Evolutionary conservation across 257 asterid species (phyloP).

Genomic region (Dorcoceras hygrometricum): DNA sequence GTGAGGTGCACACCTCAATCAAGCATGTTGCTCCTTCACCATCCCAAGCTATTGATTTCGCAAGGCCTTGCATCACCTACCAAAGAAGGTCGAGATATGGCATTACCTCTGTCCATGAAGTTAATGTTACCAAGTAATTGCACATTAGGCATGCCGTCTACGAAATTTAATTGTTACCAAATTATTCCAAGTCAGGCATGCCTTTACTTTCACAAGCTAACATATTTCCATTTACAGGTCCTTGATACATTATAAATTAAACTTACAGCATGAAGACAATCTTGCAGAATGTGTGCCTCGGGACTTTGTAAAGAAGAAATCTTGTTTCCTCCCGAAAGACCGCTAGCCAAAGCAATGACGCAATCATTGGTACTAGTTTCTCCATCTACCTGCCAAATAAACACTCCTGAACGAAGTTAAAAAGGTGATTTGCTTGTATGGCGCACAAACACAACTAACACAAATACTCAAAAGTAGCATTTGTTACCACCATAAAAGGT

Average conservation of each 20-base stretch:
- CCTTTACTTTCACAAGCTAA: not conserved
- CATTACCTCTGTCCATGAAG: too few species aligned
- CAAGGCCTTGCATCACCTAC: constrained; percentile 98
- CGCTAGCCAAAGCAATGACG: constrained; percentile 97
- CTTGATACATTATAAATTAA: not conserved
- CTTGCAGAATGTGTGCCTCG: constrained; percentile 77
- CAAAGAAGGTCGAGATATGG: not conserved
- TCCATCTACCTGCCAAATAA: not conserved
- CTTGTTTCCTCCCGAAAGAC: constrained; percentile 76
- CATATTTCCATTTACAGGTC: not conserved
- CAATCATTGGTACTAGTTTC: constrained; percentile 72
- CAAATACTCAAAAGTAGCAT: not conserved
- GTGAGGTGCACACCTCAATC: constrained; percentile 71
- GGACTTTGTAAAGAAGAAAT: constrained; percentile 67
- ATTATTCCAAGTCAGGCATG: not conserved
- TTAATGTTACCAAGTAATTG: too few species aligned
- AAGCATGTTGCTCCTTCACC: constrained; percentile 99
- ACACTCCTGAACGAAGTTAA: not conserved
- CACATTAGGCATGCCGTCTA: not conserved
- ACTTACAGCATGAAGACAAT: constrained; percentile 92
- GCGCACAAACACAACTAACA: not conserved
- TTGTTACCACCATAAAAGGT: not conserved
- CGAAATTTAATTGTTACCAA: not conserved
- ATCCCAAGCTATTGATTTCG: constrained; percentile 98
- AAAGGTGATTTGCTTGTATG: too few species aligned